phyloP scores from a whole-genome alignment of 2,329 filamentous ascomycete species.

The Fusarium sp. region DNA sequence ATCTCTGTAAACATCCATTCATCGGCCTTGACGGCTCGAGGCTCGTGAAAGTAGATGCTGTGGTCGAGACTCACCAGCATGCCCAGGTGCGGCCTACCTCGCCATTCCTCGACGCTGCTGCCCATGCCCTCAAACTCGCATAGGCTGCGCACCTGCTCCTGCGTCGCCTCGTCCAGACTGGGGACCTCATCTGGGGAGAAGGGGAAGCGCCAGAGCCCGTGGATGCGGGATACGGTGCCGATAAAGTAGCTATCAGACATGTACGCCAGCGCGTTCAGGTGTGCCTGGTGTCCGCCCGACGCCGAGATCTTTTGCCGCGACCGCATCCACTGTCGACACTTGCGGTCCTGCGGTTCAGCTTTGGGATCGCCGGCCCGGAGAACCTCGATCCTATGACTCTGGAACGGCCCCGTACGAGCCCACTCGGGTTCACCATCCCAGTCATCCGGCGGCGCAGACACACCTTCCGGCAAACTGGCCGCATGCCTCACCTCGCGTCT shows the following conservation, averaged over 20 bases:
- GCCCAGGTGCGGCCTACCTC: conserved; percentile 69
- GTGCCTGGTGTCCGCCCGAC: conserved; percentile 79
- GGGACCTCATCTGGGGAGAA: conserved; percentile 64
- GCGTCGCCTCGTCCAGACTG: conserved; percentile 55
- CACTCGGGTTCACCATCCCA: conserved; percentile 60
- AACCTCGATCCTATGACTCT: conserved; percentile 57
- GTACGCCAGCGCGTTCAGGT: conserved; percentile 90
- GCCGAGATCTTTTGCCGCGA: conserved; percentile 79
- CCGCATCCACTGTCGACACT: conserved; percentile 78
- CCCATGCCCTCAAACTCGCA: conserved; percentile 57
- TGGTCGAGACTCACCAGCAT: conserved; percentile 90
- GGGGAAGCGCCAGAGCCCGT: conserved; percentile 81
- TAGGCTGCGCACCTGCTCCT: conserved; percentile 50
- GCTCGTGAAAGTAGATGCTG: conserved; percentile 75
- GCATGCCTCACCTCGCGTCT: conserved; percentile 75
- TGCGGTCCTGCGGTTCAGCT: conserved; percentile 71
- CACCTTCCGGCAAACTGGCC: conserved; percentile 63
- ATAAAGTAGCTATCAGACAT: conserved; percentile 95
- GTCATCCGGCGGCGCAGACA: conserved; percentile 51
- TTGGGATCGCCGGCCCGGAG: conserved; percentile 50
- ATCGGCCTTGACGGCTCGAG: conserved; percentile 66
- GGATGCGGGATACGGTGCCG: conserved; percentile 84
- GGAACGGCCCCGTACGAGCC: conserved; percentile 61
- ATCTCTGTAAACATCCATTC: conserved; percentile 86
- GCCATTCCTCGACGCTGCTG: conserved; percentile 57